Evolutionary conservation across 495 filamentous ascomycete species (phyloP), one percentile per base, ranked within the genome.

Genomic region (Aspergillus cristatus): DNA sequence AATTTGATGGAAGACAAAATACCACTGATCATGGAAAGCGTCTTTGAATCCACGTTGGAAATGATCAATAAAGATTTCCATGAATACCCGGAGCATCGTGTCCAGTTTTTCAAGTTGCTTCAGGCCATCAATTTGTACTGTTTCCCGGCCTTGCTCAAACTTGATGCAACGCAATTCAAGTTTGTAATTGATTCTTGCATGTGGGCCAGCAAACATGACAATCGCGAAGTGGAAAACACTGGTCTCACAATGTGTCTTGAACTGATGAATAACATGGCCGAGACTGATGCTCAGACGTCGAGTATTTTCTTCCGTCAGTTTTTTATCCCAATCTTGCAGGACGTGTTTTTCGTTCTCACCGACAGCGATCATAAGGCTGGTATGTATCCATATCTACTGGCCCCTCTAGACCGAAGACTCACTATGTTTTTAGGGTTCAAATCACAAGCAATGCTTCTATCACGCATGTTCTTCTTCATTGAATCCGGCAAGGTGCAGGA

Each of bases 61-160:
- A 99, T 99, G 91, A 97, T 99, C 68, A 99, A 97, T 75, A 99
- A 97, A 62, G 90, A 99, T 54, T 99, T 97, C 67, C 93, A 94
- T 32, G 91, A 99, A 57, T 99, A 93, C 59, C 91, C 91, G 0
- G 91, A 99, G 54, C 91, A 97, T 51, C 81, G 91, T 28, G 91
- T 99, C 3, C 89, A 95, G 58, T 99, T 99, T 59, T 99, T 97
- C 75, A 93, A 91, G 59, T 70, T 97, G 18, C 74, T 99, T 12
- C 76, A 94, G 50, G 85, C 89, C 10, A 95, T 99, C 65, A 99
- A 99, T 52, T 65, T 95, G 4, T 82, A 88, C 57, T 97, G 93
- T 60, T 99, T 99, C 77, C 85, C 82, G 18, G 85, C 91, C 6
- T 72, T 99, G 6, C 72, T 99, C 35, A 90, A 89, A 56, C 79